phyloP scores from a whole-genome alignment of 495 filamentous ascomycete genomes.

The Aspergillus hancockii region DNA sequence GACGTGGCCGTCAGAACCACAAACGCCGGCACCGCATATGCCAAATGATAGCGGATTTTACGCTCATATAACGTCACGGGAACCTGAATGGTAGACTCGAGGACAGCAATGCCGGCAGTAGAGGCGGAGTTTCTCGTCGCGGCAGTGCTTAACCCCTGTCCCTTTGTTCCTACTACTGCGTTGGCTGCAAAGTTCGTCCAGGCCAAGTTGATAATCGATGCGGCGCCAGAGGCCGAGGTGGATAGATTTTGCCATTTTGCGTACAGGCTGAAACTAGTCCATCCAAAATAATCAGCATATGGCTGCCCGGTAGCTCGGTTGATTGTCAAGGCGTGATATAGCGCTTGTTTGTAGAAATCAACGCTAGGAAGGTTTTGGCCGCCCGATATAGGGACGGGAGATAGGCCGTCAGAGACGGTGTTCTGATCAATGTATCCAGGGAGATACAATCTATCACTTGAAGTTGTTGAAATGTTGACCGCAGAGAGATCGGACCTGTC shows the following conservation, averaged over 20 bases:
- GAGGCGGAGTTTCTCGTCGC: neutral
- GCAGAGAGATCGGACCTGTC: neutral
- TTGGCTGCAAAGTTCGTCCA: conserved; percentile 43
- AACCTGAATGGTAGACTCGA: conserved; percentile 6
- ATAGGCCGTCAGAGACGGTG: neutral
- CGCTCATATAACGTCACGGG: conserved; percentile 25
- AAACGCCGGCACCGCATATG: conserved; percentile 38
- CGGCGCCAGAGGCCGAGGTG: neutral
- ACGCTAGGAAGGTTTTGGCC: conserved; percentile 22
- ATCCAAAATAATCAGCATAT: conserved; percentile 14
- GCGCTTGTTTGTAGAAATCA: conserved; percentile 17
- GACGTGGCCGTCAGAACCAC: neutral
- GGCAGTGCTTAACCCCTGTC: conserved; percentile 10
- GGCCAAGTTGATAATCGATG: conserved; percentile 40
- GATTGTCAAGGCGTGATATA: conserved; percentile 18
- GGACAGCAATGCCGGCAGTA: neutral
- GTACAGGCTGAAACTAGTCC: neutral
- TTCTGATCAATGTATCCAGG: conserved; percentile 8
- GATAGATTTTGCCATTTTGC: conserved; percentile 17
- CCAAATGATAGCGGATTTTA: conserved; percentile 29
- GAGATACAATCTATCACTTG: conserved; percentile 1
- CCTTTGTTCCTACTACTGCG: conserved; percentile 35
- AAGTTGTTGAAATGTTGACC: conserved; percentile 6
- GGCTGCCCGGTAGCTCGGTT: neutral
- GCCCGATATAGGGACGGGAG: neutral